Percentiles rank a stretch among this genome's conserved stretches.
phyloP scores from a whole-genome alignment of 129 eudicot genomes.

The Pseudognaphalium luteoalbum region DNA sequence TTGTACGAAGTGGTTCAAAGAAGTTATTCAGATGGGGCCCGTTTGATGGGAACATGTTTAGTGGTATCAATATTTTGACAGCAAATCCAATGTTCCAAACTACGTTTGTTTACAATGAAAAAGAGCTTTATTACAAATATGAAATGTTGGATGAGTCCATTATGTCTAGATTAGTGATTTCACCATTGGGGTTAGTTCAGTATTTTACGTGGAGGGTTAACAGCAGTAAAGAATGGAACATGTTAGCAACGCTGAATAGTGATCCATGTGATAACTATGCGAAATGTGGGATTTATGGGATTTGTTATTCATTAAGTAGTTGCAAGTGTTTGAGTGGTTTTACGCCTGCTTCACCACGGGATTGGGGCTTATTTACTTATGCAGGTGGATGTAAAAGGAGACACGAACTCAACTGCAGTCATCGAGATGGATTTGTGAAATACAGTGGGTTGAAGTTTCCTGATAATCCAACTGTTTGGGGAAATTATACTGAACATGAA shows the following conservation, averaged over 20 bases:
- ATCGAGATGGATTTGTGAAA: constrained; percentile 58
- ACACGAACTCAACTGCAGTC: constrained; percentile 29
- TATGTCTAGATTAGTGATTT: constrained; percentile 40
- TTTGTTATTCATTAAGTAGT: constrained; percentile 33
- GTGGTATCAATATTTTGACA: constrained; percentile 34
- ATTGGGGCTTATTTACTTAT: constrained; percentile 41
- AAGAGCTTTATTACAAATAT: constrained; percentile 31
- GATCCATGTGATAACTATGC: constrained; percentile 50
- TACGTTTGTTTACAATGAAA: constrained; percentile 8
- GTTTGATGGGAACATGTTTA: constrained; percentile 43
- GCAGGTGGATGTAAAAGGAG: constrained; percentile 47
- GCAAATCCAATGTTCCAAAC: constrained; percentile 32
- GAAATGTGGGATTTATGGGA: constrained; percentile 50
- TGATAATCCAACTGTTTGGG: constrained; percentile 47
- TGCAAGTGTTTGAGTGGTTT: constrained; percentile 60
- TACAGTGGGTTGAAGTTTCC: constrained; percentile 45
- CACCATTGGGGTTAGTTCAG: constrained; percentile 34
- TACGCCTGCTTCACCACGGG: constrained; percentile 35
- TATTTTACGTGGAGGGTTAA: constrained; percentile 43
- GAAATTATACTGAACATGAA: constrained; percentile 31
- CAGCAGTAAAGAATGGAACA: constrained; percentile 36
- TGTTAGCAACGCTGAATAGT: constrained; percentile 31
- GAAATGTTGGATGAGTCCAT: constrained; percentile 37
- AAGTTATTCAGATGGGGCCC: constrained; percentile 47
- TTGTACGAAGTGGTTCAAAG: constrained; percentile 28